A percentile compares a stretch with the other conserved stretches of the same genome.
Evolutionary conservation across 2,329 filamentous ascomycete genomes (phyloP).

Genomic region (Teratosphaeriaceae sp.): DNA sequence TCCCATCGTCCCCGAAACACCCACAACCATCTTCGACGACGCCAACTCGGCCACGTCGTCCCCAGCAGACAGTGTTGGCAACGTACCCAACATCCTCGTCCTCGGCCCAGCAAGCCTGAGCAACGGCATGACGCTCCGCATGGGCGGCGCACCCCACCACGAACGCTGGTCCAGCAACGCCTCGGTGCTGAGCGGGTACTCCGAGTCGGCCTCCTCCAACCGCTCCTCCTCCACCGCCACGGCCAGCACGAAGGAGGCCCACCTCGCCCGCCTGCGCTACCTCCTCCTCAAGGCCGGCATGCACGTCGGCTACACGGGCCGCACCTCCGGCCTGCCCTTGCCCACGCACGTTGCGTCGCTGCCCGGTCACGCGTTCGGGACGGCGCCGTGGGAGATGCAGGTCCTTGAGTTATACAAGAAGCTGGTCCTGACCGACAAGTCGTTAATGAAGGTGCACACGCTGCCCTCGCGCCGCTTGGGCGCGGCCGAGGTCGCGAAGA

Average conservation of each 20-base stretch:
- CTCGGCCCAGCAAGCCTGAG: constrained; percentile 56
- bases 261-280: constrained; percentile 69
- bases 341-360: constrained; percentile 71
- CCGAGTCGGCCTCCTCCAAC: constrained; percentile 54
- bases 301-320: constrained; percentile 73
- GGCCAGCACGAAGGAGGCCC: constrained; percentile 62
- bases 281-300: constrained; percentile 78
- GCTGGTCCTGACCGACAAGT: constrained; percentile 66
- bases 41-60: constrained; percentile 67
- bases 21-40: constrained; percentile 92
- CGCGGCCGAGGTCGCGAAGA: constrained; percentile 72
- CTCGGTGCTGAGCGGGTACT: constrained; percentile 72
- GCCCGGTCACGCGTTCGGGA: constrained; percentile 71
- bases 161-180: constrained; percentile 72
- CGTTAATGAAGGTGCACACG: constrained; percentile 50
- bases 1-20: constrained; percentile 67
- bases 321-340: constrained; percentile 51
- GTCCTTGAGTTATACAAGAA: constrained; percentile 76
- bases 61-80: constrained; percentile 56
- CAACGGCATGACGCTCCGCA: no score
- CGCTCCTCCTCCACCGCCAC: constrained; percentile 67
- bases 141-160: constrained; percentile 45
- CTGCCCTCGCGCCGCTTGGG: constrained; percentile 56
- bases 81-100: constrained; percentile 81
- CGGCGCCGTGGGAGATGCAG: constrained; percentile 59